These are phyloP conservation scores for Fusarium verticillioides DNA, from an alignment of 2,329 filamentous ascomycete species.

Conservation along the genomic window DNA sequence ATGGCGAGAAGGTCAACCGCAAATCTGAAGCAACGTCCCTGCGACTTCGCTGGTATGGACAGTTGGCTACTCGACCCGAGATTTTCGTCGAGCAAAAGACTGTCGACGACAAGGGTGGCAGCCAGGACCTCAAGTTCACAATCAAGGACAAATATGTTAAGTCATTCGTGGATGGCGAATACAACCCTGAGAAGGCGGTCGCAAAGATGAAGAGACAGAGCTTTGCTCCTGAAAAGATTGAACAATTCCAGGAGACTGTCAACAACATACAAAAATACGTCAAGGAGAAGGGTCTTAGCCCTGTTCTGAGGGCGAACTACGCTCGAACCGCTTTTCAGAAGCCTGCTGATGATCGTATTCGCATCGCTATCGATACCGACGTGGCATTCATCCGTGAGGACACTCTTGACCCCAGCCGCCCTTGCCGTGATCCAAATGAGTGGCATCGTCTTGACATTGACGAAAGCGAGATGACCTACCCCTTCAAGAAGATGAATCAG, in stretches of 20 bases:
- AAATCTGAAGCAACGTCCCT: slow-evolving; percentile 82
- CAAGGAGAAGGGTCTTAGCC: slow-evolving; percentile 79
- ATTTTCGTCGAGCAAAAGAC: slow-evolving; percentile 92
- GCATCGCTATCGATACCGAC: slow-evolving; percentile 93
- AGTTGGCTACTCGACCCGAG: slow-evolving; percentile 80
- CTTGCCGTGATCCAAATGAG: slow-evolving; percentile 85
- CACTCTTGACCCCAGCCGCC: slow-evolving; percentile 81
- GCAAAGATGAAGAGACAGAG: slow-evolving; percentile 86
- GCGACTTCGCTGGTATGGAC: slow-evolving; percentile 90
- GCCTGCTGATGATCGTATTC: slow-evolving; percentile 87
- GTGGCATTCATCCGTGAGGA: slow-evolving; percentile 86
- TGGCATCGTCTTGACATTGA: slow-evolving; percentile 97
- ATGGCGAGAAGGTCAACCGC: slow-evolving; percentile 84
- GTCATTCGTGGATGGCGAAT: slow-evolving; percentile 85
- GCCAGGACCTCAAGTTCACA: slow-evolving; percentile 80
- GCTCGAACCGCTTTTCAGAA: slow-evolving; percentile 96
- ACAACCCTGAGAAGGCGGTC: slow-evolving; percentile 91
- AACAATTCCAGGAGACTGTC: slow-evolving; percentile 77
- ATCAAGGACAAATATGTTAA: slow-evolving; percentile 97
- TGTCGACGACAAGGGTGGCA: slow-evolving; percentile 78
- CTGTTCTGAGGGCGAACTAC: slow-evolving; percentile 91
- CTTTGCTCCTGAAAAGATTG: slow-evolving; percentile 72
- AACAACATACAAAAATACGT: slow-evolving; percentile 84
- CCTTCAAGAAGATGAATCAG: slow-evolving; percentile 87
- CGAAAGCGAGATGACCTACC: slow-evolving; percentile 81